These are phyloP conservation scores for Penicillium sp. DNA, from an alignment of 2,329 filamentous ascomycete species.

Conservation along the genomic window DNA sequence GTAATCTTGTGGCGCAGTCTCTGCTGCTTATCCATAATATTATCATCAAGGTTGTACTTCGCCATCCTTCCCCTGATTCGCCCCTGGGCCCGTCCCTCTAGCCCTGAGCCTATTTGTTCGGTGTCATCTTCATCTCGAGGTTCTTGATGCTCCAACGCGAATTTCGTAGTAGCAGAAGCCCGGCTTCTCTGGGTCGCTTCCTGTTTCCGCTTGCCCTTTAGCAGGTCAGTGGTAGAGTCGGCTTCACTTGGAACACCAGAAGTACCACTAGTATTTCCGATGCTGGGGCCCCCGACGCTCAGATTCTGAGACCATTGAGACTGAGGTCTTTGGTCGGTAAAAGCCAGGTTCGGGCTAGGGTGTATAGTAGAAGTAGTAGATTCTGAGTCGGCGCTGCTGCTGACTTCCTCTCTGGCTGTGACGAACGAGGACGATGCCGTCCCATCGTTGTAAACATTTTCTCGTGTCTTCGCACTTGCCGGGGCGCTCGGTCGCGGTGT, in stretches of 20 bases:
- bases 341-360: neutral
- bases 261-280: conserved; percentile 20
- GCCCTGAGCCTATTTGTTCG: conserved; percentile 10
- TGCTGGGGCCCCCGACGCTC: conserved; percentile 17
- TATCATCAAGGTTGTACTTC: conserved; percentile 47
- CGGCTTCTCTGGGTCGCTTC: conserved; percentile 19
- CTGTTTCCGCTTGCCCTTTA: conserved; percentile 25
- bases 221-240: conserved; percentile 35
- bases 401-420: conserved; percentile 29
- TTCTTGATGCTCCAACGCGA: conserved; percentile 34
- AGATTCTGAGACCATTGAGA: conserved; percentile 14
- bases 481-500: conserved; percentile 13
- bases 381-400: conserved; percentile 16
- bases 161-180: conserved; percentile 12
- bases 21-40: conserved; percentile 41
- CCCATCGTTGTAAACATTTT: conserved; percentile 13
- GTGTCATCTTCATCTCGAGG: conserved; percentile 30
- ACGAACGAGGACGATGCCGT: conserved; percentile 30
- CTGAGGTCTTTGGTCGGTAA: conserved; percentile 4
- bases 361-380: conserved; percentile 15
- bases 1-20: conserved; percentile 40
- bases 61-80: conserved; percentile 38
- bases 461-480: conserved; percentile 2
- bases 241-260: conserved; percentile 29
- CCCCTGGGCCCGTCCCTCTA: conserved; percentile 12